Conservation (phyloP, 805 yeast genomes). For the Candida koratica region DNA sequence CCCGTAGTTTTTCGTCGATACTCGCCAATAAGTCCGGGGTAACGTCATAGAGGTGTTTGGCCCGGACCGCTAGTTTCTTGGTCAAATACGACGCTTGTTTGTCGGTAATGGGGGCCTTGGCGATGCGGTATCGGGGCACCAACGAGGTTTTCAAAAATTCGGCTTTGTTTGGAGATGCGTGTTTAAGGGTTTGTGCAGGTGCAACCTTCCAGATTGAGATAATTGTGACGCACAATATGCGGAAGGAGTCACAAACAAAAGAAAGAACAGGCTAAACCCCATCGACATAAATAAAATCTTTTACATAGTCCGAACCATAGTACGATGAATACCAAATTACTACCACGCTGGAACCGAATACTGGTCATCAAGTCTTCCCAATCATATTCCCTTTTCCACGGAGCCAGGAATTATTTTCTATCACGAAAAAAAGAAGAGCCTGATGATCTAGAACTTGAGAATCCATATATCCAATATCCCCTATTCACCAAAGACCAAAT, state of each 20-base stretch:
- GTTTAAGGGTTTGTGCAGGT: no score
- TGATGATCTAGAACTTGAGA: conserved; percentile 23
- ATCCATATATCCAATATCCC: conserved; percentile 41
- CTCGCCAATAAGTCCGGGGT: conserved; percentile 9
- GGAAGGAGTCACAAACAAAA: conserved; percentile 6
- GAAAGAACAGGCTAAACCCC: conserved; percentile 1
- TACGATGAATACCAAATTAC: no score
- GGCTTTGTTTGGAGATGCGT: no score
- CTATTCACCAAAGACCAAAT: conserved; percentile 38
- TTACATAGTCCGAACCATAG: no score
- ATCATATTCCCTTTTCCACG: conserved; percentile 15
- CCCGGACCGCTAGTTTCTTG: conserved; percentile 7
- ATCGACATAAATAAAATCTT: no score
- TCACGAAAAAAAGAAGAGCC: conserved; percentile 16
- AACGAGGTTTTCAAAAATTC: conserved; percentile 12
- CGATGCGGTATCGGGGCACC: background rate
- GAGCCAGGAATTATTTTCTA: conserved; percentile 21
- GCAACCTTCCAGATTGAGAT: no score
- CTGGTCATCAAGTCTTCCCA: no score
- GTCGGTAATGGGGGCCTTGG: background rate
- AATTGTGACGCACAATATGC: no score
- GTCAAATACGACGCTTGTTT: conserved; percentile 9
- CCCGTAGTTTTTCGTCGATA: conserved; percentile 13
- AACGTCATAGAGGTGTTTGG: conserved; percentile 6
- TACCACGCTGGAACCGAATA: no score